Evolutionary conservation across 2,329 filamentous ascomycete species (phyloP).

Genomic region (Diatrype stigma): DNA sequence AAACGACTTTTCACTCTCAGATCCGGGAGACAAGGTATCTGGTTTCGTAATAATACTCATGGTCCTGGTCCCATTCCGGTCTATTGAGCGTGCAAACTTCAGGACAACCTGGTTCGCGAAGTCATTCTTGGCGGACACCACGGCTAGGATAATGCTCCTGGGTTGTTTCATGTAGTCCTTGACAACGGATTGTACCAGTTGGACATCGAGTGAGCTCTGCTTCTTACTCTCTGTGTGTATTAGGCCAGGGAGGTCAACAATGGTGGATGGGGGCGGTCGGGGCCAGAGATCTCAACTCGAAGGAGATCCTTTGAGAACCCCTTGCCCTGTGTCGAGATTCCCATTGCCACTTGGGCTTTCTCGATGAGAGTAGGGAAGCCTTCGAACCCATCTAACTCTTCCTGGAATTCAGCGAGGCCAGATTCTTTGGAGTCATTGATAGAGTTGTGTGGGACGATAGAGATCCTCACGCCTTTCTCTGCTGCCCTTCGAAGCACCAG

Average conservation of each 20-base stretch:
- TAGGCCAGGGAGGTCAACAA: conserved; percentile 54
- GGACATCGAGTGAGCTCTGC: conserved; percentile 40
- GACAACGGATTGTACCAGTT: conserved; percentile 44
- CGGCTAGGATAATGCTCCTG: conserved; percentile 57
- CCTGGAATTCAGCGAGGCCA: conserved; percentile 1
- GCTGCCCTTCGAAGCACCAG: conserved; percentile 48
- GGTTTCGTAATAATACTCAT: conserved; percentile 50
- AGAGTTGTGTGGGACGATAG: conserved; percentile 25
- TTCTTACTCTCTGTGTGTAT: conserved; percentile 45
- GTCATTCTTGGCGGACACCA: conserved; percentile 54
- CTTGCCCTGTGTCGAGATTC: conserved; percentile 27
- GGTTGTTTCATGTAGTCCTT: conserved; percentile 51
- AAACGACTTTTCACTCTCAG: conserved; percentile 36
- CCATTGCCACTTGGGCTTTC: conserved; percentile 41
- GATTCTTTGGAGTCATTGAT: conserved; percentile 20
- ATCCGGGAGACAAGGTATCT: conserved; percentile 31
- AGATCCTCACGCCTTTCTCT: conserved; percentile 28
- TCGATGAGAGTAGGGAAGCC: conserved; percentile 29
- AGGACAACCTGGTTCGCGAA: conserved; percentile 56
- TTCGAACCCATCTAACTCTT: conserved; percentile 4
- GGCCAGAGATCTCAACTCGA: conserved; percentile 39
- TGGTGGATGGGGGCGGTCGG: conserved; percentile 41
- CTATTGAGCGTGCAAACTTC: conserved; percentile 36
- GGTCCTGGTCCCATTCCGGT: conserved; percentile 36
- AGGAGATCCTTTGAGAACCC: conserved; percentile 40